Evolutionary conservation across 176 grass and related monocot species (phyloP).

Genomic region (Luzula sylvatica): DNA sequence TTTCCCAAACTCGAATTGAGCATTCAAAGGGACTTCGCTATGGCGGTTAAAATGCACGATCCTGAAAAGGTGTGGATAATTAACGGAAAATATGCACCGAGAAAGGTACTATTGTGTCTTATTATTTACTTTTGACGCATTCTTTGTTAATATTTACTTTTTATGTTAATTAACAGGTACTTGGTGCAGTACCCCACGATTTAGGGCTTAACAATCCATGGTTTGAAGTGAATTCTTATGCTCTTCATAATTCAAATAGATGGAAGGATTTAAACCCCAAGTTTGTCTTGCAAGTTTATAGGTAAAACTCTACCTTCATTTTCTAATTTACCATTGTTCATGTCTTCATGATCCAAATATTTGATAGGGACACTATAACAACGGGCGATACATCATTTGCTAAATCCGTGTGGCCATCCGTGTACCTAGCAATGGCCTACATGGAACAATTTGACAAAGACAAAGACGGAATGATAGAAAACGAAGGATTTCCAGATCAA

Average conservation of each 20-base stretch:
- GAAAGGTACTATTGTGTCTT: slow-evolving; percentile 47
- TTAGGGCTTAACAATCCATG: slow-evolving; percentile 93
- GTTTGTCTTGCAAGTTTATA: slow-evolving; percentile 92
- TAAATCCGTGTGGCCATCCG: slow-evolving; percentile 55
- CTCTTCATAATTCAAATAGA: slow-evolving; percentile 93
- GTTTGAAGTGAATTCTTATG: slow-evolving; percentile 99
- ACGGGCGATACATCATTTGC: slow-evolving; percentile 51
- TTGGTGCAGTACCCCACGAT: slow-evolving; percentile 94
- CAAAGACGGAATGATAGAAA: slow-evolving; percentile 83
- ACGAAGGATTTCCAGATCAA: slow-evolving; percentile 68
- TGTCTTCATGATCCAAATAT: background rate
- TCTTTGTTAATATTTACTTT: slow-evolving; percentile 1
- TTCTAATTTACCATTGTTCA: background rate
- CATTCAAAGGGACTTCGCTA: slow-evolving; percentile 89
- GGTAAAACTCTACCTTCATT: slow-evolving; percentile 15
- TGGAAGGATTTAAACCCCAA: slow-evolving; percentile 99
- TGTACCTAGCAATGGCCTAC: slow-evolving; percentile 82
- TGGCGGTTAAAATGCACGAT: slow-evolving; percentile 82
- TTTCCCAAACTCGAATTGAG: slow-evolving; percentile 93
- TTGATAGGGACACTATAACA: slow-evolving; percentile 29
- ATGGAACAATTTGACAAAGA: slow-evolving; percentile 90
- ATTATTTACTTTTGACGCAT: too few species aligned
- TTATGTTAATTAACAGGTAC: slow-evolving; percentile 27
- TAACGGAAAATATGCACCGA: slow-evolving; percentile 70
- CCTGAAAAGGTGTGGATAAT: slow-evolving; percentile 70